Conservation (phyloP, 2,329 filamentous ascomycete species). For the Clonostachys sp. region DNA sequence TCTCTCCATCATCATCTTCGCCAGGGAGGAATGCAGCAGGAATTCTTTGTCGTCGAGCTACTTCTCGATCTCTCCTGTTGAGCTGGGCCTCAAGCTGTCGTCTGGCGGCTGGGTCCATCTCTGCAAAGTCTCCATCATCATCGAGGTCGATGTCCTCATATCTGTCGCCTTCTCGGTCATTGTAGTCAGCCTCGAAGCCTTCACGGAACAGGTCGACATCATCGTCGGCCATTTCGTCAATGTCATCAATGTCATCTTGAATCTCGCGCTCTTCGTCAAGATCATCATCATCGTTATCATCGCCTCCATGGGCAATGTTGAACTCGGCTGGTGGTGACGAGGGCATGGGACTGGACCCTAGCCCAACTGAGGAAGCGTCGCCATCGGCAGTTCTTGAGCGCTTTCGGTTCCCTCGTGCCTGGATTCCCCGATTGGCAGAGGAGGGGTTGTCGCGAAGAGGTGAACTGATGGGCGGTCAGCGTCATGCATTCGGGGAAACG, state of each 20-base stretch:
- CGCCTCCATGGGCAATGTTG: conserved; percentile 60
- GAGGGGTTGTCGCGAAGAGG: conserved; percentile 76
- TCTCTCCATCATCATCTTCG: conserved; percentile 79
- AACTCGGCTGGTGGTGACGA: conserved; percentile 59
- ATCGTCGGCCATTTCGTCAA: conserved; percentile 79
- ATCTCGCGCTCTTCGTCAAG: conserved; percentile 67
- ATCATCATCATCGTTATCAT: conserved; percentile 66
- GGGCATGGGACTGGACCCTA: conserved; percentile 59
- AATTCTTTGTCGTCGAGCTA: conserved; percentile 61
- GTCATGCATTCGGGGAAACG: too few species aligned
- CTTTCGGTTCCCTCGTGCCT: conserved; percentile 46
- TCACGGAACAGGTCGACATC: conserved; percentile 75
- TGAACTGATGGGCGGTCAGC: conserved; percentile 51
- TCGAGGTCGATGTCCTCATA: conserved; percentile 73
- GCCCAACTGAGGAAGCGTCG: conserved; percentile 45
- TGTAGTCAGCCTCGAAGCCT: conserved; percentile 69
- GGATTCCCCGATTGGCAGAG: conserved; percentile 74
- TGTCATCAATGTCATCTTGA: conserved; percentile 69
- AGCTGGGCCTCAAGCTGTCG: conserved; percentile 69
- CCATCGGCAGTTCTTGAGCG: conserved; percentile 49
- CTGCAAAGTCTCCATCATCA: conserved; percentile 71
- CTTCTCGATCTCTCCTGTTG: conserved; percentile 68
- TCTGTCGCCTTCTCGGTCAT: conserved; percentile 58
- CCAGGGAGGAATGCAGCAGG: conserved; percentile 72
- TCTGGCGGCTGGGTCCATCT: conserved; percentile 61